Evolutionary conservation across 2,329 filamentous ascomycete species (phyloP).

Genomic region (Colletotrichum euphorbiae): DNA sequence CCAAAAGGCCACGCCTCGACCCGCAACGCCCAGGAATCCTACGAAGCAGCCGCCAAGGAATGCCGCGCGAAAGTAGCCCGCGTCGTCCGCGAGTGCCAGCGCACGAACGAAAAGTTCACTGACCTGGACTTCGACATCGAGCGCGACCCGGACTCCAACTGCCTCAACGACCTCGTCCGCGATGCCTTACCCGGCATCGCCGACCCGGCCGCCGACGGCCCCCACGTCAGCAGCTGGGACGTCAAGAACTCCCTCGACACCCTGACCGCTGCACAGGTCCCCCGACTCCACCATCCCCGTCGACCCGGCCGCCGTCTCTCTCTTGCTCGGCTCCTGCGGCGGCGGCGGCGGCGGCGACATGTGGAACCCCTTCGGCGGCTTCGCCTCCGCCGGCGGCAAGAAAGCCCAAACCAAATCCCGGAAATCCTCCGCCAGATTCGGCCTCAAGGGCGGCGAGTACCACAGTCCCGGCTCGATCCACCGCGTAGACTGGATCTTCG

Average conservation of each 20-base stretch:
- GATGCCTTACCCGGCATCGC: conserved; percentile 16
- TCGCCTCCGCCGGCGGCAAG: background rate
- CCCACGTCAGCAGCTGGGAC: conserved; percentile 40
- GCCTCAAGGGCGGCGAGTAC: conserved; percentile 34
- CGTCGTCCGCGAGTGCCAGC: conserved; percentile 55
- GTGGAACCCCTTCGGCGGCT: conserved; percentile 2
- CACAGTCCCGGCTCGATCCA: conserved; percentile 54
- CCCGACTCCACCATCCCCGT: conserved; percentile 41
- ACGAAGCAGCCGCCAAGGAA: conserved; percentile 54
- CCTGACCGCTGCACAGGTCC: conserved; percentile 41
- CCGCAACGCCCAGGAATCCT: conserved; percentile 59
- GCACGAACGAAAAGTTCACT: conserved; percentile 59
- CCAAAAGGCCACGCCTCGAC: conserved; percentile 55
- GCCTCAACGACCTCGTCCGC: conserved; percentile 49
- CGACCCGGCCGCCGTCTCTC: conserved; percentile 40
- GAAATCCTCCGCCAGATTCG: conserved; percentile 1
- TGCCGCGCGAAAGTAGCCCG: conserved; percentile 55
- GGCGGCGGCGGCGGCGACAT: background rate
- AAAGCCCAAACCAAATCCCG: background rate
- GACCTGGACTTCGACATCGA: conserved; percentile 60
- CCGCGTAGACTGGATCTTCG: conserved; percentile 58
- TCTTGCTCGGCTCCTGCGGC: conserved; percentile 37
- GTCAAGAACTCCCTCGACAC: conserved; percentile 44
- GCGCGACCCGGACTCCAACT: conserved; percentile 51
- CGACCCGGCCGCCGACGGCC: conserved; percentile 18